Evolutionary conservation across 371 early-diverging fungal species (phyloP).

Genomic region (Nematocida sp.): DNA sequence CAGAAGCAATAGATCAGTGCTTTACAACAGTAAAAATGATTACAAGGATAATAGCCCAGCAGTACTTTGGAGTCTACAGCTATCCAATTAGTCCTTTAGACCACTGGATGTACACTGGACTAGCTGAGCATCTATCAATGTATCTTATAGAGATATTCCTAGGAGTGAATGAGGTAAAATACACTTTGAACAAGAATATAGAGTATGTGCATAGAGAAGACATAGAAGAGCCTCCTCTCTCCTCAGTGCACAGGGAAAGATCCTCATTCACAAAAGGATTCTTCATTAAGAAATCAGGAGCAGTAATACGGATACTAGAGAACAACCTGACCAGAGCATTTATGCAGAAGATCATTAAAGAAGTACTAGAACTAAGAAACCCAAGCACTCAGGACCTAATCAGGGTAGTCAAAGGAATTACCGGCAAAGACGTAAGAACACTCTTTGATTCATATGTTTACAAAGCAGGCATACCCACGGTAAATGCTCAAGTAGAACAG

Average conservation of each 20-base stretch:
- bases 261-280: slow-evolving; percentile 48
- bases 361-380: slow-evolving; percentile 15
- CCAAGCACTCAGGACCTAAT: slow-evolving; percentile 55
- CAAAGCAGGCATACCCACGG: slow-evolving; percentile 55
- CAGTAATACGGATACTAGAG: slow-evolving; percentile 63
- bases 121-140: slow-evolving; percentile 58
- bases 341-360: slow-evolving; percentile 63
- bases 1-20: slow-evolving; percentile 58
- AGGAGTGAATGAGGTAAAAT: slow-evolving; percentile 63
- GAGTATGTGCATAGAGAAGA: slow-evolving; percentile 61
- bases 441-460: slow-evolving; percentile 64
- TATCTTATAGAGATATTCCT: slow-evolving; percentile 55
- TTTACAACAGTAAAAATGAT: slow-evolving; percentile 47
- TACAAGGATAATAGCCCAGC: slow-evolving; percentile 44
- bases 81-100: slow-evolving; percentile 33
- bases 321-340: slow-evolving; percentile 63
- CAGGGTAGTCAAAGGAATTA: slow-evolving; percentile 60
- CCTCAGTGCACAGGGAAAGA: slow-evolving; percentile 35
- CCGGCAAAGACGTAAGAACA: slow-evolving; percentile 61
- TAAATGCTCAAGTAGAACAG: slow-evolving; percentile 53
- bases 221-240: slow-evolving; percentile 61
- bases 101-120: slow-evolving; percentile 59
- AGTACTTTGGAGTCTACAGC: slow-evolving; percentile 48
- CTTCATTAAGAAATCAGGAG: slow-evolving; percentile 58
- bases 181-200: slow-evolving; percentile 52